A percentile compares a stretch with the other conserved stretches of the same genome.
phyloP scores from a whole-genome alignment of 1,284 basidiomycete genomes.

The Moniliella sp. region DNA sequence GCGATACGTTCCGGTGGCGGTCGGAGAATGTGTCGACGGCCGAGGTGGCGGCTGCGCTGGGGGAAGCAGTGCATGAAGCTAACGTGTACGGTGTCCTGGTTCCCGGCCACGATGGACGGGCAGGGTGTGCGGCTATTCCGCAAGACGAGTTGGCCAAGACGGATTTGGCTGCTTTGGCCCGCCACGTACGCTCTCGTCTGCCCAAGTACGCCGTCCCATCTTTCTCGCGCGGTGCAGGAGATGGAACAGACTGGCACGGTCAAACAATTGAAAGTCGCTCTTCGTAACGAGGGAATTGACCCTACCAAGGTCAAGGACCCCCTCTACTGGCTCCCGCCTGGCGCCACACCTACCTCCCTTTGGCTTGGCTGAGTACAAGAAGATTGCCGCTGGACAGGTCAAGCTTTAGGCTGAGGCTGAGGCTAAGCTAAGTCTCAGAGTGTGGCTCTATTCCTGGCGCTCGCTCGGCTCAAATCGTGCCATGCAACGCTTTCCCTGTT shows the following conservation, averaged over 20 bases:
- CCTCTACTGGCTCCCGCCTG: conserved; percentile 22
- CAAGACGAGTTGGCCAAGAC: conserved; percentile 4
- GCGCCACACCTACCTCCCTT: conserved; percentile 13
- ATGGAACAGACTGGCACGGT: conserved; percentile 28
- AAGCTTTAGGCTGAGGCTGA: conserved; percentile 10
- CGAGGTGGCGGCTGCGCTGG: conserved; percentile 8
- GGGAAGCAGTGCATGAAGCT: conserved; percentile 28
- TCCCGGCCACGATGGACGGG: conserved; percentile 30
- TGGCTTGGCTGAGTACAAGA: conserved; percentile 10
- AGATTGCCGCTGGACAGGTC: conserved; percentile 14
- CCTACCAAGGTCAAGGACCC: conserved; percentile 17
- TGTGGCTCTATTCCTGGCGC: too few relatives aligned
- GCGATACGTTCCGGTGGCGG: not conserved
- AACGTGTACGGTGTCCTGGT: conserved; percentile 34
- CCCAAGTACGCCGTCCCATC: conserved; percentile 34
- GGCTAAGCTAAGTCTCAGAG: too few relatives aligned
- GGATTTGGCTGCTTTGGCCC: conserved; percentile 18
- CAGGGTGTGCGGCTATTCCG: conserved; percentile 34
- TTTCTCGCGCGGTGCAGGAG: conserved; percentile 27
- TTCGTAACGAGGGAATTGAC: conserved; percentile 32
- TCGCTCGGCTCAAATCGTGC: too few relatives aligned
- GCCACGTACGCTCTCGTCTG: conserved; percentile 16
- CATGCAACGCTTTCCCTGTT: too few relatives aligned
- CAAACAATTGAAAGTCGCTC: conserved; percentile 29
- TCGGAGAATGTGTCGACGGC: not conserved